A percentile compares a stretch with the other conserved stretches of the same genome.
phyloP scores from a whole-genome alignment of 163 green algal genomes.

The Scenedesmus sp. region DNA sequence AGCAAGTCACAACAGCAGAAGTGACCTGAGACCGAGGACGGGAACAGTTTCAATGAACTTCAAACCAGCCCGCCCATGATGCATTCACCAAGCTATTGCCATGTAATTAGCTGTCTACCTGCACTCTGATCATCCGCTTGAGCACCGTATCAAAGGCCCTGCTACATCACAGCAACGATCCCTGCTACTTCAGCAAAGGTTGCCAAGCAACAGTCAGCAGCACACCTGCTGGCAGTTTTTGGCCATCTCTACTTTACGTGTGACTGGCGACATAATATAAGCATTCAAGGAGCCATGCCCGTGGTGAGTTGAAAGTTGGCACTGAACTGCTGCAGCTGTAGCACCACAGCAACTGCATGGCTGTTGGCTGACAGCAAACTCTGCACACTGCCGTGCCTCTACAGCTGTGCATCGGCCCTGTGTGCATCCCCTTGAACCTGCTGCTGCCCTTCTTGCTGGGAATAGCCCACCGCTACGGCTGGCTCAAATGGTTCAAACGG shows the following conservation, averaged over 20 bases:
- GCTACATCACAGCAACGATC: too few relatives aligned
- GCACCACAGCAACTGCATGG: background rate
- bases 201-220: background rate
- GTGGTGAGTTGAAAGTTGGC: background rate
- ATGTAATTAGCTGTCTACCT: too few relatives aligned
- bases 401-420: slow-evolving; percentile 37
- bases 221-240: background rate
- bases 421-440: slow-evolving; percentile 48
- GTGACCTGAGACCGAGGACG: background rate
- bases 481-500: slow-evolving; percentile 12
- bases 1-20: background rate
- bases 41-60: background rate
- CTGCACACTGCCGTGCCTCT: background rate
- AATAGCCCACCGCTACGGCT: slow-evolving; percentile 2
- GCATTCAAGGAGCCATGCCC: background rate
- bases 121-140: too few relatives aligned
- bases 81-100: background rate
- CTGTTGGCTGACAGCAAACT: background rate
- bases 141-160: too few relatives aligned
- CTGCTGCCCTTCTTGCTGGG: slow-evolving; percentile 35
- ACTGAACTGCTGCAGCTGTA: background rate
- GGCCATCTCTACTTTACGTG: too few relatives aligned
- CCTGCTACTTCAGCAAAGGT: too few relatives aligned
- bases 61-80: background rate
- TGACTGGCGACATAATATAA: background rate